Conservation (phyloP, 2,329 filamentous ascomycete species). For the Calonectria naviculata region DNA sequence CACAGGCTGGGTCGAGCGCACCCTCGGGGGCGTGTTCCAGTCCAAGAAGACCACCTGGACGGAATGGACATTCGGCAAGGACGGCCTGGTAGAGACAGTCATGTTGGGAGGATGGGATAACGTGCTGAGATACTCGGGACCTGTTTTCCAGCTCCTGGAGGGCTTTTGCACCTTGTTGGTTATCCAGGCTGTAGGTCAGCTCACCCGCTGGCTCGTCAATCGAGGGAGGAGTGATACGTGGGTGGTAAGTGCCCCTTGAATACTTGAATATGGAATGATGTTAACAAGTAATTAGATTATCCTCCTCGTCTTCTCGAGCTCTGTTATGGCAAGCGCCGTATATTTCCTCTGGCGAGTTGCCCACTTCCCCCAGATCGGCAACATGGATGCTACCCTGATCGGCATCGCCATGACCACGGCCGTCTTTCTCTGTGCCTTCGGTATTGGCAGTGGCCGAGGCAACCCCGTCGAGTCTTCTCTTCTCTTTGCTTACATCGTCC, state of each 20-base stretch:
- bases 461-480: slow-evolving; percentile 96
- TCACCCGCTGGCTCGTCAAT: slow-evolving; percentile 95
- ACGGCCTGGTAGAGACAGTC: slow-evolving; percentile 82
- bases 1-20: slow-evolving; percentile 84
- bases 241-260: slow-evolving; percentile 74
- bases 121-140: slow-evolving; percentile 88
- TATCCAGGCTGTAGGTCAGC: slow-evolving; percentile 94
- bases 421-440: slow-evolving; percentile 92
- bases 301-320: slow-evolving; percentile 87
- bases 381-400: slow-evolving; percentile 91
- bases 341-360: slow-evolving; percentile 98
- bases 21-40: slow-evolving; percentile 74
- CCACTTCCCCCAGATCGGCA: slow-evolving; percentile 92
- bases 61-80: slow-evolving; percentile 90
- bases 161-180: slow-evolving; percentile 97
- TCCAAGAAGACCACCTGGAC: slow-evolving; percentile 73
- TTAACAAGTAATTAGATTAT: slow-evolving; percentile 76
- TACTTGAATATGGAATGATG: slow-evolving; percentile 6
- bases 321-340: slow-evolving; percentile 90
- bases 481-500: slow-evolving; percentile 96
- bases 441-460: slow-evolving; percentile 91
- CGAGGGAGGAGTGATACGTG: slow-evolving; percentile 92
- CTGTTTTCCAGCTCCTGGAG: slow-evolving; percentile 93
- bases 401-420: slow-evolving; percentile 93
- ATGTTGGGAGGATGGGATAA: slow-evolving; percentile 92